Conservation (phyloP, 192 early-diverging fungal genomes). For the Umbelopsis sp. region DNA sequence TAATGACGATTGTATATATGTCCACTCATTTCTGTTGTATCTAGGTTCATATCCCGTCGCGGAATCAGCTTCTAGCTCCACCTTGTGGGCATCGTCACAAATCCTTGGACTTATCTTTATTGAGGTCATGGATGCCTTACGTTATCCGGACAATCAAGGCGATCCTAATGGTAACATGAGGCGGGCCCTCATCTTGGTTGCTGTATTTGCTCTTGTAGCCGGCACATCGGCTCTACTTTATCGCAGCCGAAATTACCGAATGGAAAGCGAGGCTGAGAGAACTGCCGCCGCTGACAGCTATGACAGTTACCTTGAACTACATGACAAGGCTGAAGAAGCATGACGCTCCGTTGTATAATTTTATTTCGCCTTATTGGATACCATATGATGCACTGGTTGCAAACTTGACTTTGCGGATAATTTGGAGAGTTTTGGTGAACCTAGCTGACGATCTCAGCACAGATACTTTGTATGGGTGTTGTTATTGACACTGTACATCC, state of each 20-base stretch:
- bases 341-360: background rate
- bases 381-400: too few species aligned
- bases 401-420: background rate
- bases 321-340: background rate
- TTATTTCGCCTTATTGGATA: background rate
- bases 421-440: background rate
- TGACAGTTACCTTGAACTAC: background rate
- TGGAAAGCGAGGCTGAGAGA: constrained; percentile 33
- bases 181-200: constrained; percentile 25
- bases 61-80: constrained; percentile 38
- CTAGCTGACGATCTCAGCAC: background rate
- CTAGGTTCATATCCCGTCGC: constrained; percentile 36
- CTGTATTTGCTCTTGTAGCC: constrained; percentile 17
- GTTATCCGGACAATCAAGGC: constrained; percentile 24
- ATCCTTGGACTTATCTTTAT: constrained; percentile 32
- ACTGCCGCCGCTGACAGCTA: background rate
- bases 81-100: constrained; percentile 34
- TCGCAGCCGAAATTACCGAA: constrained; percentile 31
- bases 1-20: background rate
- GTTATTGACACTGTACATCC: too few species aligned
- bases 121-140: constrained; percentile 23
- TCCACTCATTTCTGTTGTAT: background rate
- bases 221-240: constrained; percentile 24
- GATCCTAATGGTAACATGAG: constrained; percentile 27
- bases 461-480: background rate